phyloP scores from a whole-genome alignment of 1,284 basidiomycete species.

The Cutaneotrichosporon mucoides region DNA sequence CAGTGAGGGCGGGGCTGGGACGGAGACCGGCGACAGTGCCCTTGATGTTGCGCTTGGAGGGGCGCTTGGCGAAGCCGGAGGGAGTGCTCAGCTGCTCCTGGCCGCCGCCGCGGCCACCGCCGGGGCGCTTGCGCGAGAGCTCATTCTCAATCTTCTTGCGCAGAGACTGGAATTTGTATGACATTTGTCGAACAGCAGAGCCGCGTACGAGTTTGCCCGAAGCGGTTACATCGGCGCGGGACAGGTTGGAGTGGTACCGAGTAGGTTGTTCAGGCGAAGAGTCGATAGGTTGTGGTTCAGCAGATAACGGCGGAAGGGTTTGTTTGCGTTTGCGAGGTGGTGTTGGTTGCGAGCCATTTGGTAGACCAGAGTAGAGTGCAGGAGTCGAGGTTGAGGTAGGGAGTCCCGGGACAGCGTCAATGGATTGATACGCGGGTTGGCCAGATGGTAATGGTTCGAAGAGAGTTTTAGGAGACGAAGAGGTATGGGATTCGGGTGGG shows the following conservation, averaged over 20 bases:
- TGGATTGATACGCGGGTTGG: too few species aligned
- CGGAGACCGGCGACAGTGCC: slow-evolving; percentile 96
- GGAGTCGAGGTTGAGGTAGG: too few species aligned
- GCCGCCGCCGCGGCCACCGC: slow-evolving; percentile 52
- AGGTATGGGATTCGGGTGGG: slow-evolving; percentile 20
- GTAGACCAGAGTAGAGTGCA: too few species aligned
- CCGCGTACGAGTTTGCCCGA: slow-evolving; percentile 18
- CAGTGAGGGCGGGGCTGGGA: slow-evolving; percentile 92
- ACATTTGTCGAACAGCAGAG: slow-evolving; percentile 9
- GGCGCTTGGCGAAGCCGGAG: slow-evolving; percentile 21
- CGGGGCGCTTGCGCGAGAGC: slow-evolving; percentile 84
- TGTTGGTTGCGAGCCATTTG: neutral
- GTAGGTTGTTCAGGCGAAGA: neutral
- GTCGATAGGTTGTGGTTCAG: neutral
- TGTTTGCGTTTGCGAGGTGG: neutral
- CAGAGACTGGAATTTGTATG: slow-evolving; percentile 67
- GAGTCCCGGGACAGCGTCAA: too few species aligned
- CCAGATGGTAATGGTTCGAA: neutral
- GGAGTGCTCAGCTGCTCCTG: slow-evolving; percentile 2
- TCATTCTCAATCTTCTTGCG: slow-evolving; percentile 98
- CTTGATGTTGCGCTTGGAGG: slow-evolving; percentile 65
- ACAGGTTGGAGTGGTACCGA: slow-evolving; percentile 32
- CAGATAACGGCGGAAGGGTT: neutral
- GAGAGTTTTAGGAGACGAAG: neutral
- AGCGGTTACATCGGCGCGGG: slow-evolving; percentile 19